Base-by-base conservation (phyloP, 108 stramenopile genomes). In the Mayamaea pseudoterrestris region DNA sequence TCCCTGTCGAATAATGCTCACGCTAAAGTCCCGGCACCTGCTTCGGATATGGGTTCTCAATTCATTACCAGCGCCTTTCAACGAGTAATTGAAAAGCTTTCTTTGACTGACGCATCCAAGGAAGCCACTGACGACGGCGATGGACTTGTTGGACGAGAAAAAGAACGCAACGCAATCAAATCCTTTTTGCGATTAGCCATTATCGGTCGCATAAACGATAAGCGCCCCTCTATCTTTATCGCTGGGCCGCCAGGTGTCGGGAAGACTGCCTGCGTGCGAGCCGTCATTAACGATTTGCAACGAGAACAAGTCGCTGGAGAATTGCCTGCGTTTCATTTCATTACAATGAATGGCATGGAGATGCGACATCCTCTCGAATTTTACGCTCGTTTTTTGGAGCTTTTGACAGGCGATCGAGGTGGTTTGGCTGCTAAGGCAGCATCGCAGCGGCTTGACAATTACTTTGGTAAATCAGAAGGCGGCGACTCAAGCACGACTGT, bases 291-390 rank as follows among this genome's bases (percentile, higher is more conserved):
- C 22, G 50, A 70, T 32, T 59, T 89, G 2, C 56, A 65, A 37
- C 43, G 55, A 3, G 72, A 82, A 27, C 83, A 82, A 44, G 44
- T 54, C n/a, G 50, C 23, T 11, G 85, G 83, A 5, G 41, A 46
- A 5, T 7, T 85, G 16, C 80, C 85, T 21, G 60, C 60, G 23
- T 92, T 92, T 42, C 28, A 44, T 7, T 89, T 89, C 49, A 57
- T 89, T 16, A 21, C 73, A 0, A 52, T 93, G 43, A 93, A 93
- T 58, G 91, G 80, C 0, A 93, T 93, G 83, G 84, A 87, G 43
- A 58, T 89, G 69, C 50, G 76, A 13, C 60, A 79, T 53, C 84
- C 91, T 4, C 80, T 67, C 36, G 87, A 93, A 41, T 72, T 78
- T 0, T 93, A 89, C 49, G 62, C 76, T 13, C 65, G 60, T 27